Conservation (phyloP, 257 asterid genomes). For the Ehretia macrophylla region DNA sequence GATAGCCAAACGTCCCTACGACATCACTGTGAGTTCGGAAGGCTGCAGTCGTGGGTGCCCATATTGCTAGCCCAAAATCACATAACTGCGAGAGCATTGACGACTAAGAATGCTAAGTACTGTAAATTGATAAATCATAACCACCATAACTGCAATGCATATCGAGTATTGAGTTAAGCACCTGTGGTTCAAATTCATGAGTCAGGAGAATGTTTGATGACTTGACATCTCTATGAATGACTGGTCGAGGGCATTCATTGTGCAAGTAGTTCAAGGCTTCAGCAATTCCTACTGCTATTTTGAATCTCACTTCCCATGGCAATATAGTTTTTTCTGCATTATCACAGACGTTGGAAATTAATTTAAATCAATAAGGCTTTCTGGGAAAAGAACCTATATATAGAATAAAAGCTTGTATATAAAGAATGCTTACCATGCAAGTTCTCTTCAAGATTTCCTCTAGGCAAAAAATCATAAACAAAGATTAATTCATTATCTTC, state of each 20-base stretch:
- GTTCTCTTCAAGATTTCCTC: conserved; percentile 80
- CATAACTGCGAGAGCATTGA: conserved; percentile 41
- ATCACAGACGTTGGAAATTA: conserved; percentile 36
- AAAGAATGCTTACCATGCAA: conserved; percentile 47
- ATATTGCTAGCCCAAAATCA: conserved; percentile 86
- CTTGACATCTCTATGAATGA: conserved; percentile 87
- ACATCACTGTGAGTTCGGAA: conserved; percentile 69
- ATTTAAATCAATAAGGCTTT: conserved; percentile 8
- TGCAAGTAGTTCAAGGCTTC: conserved; percentile 84
- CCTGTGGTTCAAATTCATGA: conserved; percentile 73
- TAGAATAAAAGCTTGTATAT: too few relatives aligned
- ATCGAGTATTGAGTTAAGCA: conserved; percentile 14
- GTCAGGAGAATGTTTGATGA: conserved; percentile 85
- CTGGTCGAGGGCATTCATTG: conserved; percentile 48
- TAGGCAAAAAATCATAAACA: conserved; percentile 57
- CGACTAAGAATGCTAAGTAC: neutral
- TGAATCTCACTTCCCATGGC: conserved; percentile 75
- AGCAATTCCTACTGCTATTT: conserved; percentile 69
- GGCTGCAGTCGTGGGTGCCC: conserved; percentile 71
- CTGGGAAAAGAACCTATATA: neutral
- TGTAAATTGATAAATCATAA: neutral
- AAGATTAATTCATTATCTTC: conserved; percentile 54
- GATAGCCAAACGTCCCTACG: conserved; percentile 95
- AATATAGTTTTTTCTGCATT: conserved; percentile 32
- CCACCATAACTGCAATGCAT: neutral